Base-by-base conservation (phyloP, 768 basidiomycete genomes). In the Brasilioporus rufonigricans region DNA sequence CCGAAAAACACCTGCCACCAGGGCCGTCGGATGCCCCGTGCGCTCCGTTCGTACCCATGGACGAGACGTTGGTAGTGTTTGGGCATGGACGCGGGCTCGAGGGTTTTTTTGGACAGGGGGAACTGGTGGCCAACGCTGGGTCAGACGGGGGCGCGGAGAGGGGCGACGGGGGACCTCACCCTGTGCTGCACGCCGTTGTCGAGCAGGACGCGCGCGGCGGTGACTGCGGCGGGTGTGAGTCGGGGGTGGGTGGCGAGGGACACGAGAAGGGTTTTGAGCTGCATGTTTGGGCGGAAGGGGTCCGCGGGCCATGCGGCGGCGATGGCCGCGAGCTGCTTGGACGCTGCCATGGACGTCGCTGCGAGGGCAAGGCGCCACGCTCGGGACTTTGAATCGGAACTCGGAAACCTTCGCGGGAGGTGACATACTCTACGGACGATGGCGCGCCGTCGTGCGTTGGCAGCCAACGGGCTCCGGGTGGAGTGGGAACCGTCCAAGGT, bases 1-100 rank as follows among this genome's bases (percentile, higher is more conserved):
- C 82, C 81, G 60, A 92, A 85, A 69, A 92, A 88, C 40, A 87
- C 73, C 68, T 92, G 90, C 90, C 90, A 92, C 86, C 86, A 85
- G 3, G 90, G 88, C 51, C 90, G 75, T 32, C 80, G 80, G 41
- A 90, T 86, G n/a, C 90, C 90, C 63, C 84, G 75, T 12, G 83
- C 80, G 61, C 86, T 88, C 71, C 86, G 88, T 55, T 89, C 83
- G 57, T 86, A 83, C 6, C 83, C 90, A 61, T 89, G 87, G 1
- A 82, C 76, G 10, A 93, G 79, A 24, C 86, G 81, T 41, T 83
- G 77, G 61, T 93, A 93, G 70, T 93, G 83, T 48, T 76, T 71
- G 26, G 89, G 89, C 70, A 80, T 81, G 6, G 89, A 89, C 12
- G 83, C 80, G 5, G 91, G 91, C 45, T 79, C 76, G 50, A 89